Evolutionary conservation across 495 filamentous ascomycete genomes (phyloP).

Genomic region (Physcia stellaris): DNA sequence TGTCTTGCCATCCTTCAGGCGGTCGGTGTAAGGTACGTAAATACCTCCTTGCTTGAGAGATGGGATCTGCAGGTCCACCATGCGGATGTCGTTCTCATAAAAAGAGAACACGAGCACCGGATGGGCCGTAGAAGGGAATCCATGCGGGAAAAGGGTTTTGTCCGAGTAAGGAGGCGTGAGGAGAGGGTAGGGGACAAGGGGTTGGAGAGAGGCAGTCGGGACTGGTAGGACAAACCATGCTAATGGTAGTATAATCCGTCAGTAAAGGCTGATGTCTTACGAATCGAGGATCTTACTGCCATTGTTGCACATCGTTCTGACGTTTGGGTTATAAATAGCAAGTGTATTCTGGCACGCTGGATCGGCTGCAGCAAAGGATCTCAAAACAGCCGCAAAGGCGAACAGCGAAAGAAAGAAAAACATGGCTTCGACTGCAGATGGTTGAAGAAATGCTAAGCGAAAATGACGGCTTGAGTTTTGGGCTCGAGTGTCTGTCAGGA

Average conservation of each 20-base stretch:
- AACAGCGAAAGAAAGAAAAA: background rate
- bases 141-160: conserved; percentile 5
- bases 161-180: conserved; percentile 6
- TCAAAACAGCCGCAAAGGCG: too few relatives aligned
- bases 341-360: conserved; percentile 5
- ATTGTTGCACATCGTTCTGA: conserved; percentile 2
- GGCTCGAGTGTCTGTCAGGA: too few relatives aligned
- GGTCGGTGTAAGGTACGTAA: conserved; percentile 5
- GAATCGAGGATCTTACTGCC: background rate
- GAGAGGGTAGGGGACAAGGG: conserved; percentile 4
- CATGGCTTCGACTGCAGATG: too few relatives aligned
- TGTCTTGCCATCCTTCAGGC: conserved; percentile 8
- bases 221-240: conserved; percentile 9
- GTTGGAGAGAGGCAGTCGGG: background rate
- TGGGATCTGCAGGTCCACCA: conserved; percentile 5
- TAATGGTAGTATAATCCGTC: background rate
- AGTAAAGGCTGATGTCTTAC: background rate
- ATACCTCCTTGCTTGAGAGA: conserved; percentile 3
- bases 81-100: conserved; percentile 10
- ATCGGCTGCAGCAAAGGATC: background rate
- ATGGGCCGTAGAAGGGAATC: conserved; percentile 5
- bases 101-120: conserved; percentile 2
- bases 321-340: conserved; percentile 6
- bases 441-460: too few relatives aligned
- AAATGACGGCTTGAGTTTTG: too few relatives aligned